Evolutionary conservation across 306 rosid genomes (phyloP).

Genomic region (Lupinus albus): DNA sequence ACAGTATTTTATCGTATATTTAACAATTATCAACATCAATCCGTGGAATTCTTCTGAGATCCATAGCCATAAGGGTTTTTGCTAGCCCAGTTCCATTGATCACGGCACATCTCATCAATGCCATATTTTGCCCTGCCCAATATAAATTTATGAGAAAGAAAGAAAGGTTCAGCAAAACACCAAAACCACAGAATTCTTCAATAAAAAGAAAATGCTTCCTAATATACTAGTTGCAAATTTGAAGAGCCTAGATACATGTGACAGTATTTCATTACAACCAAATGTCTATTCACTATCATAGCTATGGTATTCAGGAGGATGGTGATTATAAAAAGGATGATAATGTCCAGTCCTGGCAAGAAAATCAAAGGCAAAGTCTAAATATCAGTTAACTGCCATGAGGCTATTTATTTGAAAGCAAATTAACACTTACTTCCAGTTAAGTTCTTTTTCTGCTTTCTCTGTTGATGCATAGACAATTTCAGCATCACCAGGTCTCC

Average conservation of each 20-base stretch:
- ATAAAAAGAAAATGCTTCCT: neutral
- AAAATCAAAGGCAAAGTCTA: slow-evolving; percentile 18
- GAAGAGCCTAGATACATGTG: slow-evolving; percentile 1
- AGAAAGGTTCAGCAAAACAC: neutral
- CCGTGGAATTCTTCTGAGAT: slow-evolving; percentile 48
- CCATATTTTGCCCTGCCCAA: slow-evolving; percentile 82
- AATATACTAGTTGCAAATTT: slow-evolving; percentile 5
- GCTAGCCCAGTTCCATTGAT: slow-evolving; percentile 99
- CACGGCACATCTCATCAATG: slow-evolving; percentile 90
- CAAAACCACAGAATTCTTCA: neutral
- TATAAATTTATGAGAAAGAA: slow-evolving; percentile 18
- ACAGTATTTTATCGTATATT: neutral
- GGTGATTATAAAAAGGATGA: neutral
- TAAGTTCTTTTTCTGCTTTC: slow-evolving; percentile 83
- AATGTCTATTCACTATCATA: neutral
- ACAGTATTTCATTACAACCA: neutral
- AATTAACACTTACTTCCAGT: slow-evolving; percentile 79
- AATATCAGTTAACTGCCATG: slow-evolving; percentile 14
- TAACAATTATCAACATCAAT: slow-evolving; percentile 33
- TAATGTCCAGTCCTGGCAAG: slow-evolving; percentile 5
- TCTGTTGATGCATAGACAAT: slow-evolving; percentile 86
- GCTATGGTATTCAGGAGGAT: neutral
- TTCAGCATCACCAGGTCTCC: slow-evolving; percentile 94
- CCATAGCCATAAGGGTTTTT: slow-evolving; percentile 90
- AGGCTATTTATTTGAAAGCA: slow-evolving; percentile 7